Percentiles rank a stretch among this genome's conserved stretches.
phyloP scores from a whole-genome alignment of 768 basidiomycete species.

The Daedalea quercina region DNA sequence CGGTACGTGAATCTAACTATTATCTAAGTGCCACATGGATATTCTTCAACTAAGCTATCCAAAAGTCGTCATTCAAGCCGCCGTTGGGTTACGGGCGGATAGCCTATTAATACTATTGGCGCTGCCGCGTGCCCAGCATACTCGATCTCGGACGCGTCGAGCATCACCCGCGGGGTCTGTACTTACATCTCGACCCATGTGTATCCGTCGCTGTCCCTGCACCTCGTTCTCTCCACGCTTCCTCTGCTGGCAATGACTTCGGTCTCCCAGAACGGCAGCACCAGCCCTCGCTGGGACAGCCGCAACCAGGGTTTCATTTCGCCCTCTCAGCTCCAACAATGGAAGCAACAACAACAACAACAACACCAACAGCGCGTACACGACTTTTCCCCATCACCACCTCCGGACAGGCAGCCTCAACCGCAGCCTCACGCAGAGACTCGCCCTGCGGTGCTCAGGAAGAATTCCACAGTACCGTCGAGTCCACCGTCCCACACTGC shows the following conservation, averaged over 20 bases:
- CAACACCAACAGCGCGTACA: constrained; percentile 21
- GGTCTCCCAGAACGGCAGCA: constrained; percentile 2
- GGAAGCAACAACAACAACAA: constrained; percentile 22
- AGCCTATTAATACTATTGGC: no score
- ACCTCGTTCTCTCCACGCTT: not conserved
- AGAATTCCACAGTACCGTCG: constrained; percentile 1
- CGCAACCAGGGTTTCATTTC: constrained; percentile 31
- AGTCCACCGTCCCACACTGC: constrained; percentile 3
- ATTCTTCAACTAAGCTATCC: no score
- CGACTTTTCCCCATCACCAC: constrained; percentile 9
- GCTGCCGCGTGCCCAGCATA: no score
- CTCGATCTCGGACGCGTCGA: no score
- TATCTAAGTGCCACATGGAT: no score
- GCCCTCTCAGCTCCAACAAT: constrained; percentile 28
- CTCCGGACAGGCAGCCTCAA: constrained; percentile 8
- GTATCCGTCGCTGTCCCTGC: constrained; percentile 1
- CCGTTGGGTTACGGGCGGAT: not conserved
- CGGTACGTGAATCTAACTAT: no score
- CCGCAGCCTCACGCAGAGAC: constrained; percentile 2
- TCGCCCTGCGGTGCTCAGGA: constrained; percentile 4
- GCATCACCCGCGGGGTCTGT: not conserved
- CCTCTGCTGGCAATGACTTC: constrained; percentile 4
- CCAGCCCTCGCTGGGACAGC: constrained; percentile 30
- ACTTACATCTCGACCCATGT: not conserved
- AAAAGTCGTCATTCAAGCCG: not conserved